Conservation (phyloP, 345 rosid genomes). For the Salix suchowensis region DNA sequence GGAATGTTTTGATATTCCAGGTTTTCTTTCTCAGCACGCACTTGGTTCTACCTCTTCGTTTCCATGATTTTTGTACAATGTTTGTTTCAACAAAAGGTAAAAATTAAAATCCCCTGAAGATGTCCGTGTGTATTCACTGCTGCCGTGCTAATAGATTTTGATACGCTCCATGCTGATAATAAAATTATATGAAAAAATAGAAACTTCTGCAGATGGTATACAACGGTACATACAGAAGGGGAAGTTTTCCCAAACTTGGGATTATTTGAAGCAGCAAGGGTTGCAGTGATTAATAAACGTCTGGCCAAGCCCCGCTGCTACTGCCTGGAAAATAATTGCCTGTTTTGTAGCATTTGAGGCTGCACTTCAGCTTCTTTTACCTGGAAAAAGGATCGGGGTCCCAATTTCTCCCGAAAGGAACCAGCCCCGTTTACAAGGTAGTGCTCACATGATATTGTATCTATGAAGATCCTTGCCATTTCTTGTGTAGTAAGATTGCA, state of each 20-base stretch:
- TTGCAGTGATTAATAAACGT: constrained; percentile 54
- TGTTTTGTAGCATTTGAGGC: constrained; percentile 85
- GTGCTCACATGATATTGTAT: not conserved
- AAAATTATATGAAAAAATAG: not conserved
- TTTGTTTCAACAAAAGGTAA: no score
- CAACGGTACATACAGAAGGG: constrained; percentile 90
- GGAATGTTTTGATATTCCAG: no score
- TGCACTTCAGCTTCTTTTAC: constrained; percentile 77
- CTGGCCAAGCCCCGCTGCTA: constrained; percentile 76
- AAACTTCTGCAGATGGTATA: constrained; percentile 67
- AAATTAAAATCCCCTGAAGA: no score
- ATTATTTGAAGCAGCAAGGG: constrained; percentile 55
- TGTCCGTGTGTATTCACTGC: no score
- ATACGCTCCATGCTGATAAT: no score
- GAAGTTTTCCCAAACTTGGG: constrained; percentile 48
- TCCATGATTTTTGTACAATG: no score
- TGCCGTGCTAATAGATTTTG: no score
- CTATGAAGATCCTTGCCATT: not conserved
- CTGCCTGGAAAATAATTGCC: constrained; percentile 73
- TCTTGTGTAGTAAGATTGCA: not conserved
- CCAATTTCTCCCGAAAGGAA: constrained; percentile 86
- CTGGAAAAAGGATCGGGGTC: constrained; percentile 85
- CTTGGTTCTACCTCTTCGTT: no score
- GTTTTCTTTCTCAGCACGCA: no score
- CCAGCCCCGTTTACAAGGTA: constrained; percentile 84